These are phyloP conservation scores for Boletus huronensis DNA, from an alignment of 768 basidiomycete species.

Conservation along the genomic window DNA sequence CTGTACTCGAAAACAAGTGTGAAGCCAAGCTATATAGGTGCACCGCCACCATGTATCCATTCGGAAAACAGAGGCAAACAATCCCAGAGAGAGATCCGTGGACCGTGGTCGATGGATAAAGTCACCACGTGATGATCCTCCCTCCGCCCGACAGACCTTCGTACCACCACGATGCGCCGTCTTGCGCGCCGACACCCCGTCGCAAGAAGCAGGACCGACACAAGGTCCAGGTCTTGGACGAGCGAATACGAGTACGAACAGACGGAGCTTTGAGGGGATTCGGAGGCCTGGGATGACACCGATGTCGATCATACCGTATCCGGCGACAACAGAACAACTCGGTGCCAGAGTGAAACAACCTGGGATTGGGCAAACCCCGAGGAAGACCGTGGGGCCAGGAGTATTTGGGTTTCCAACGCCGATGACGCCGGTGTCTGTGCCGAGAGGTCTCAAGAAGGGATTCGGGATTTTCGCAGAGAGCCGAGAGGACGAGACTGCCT, in stretches of 20 bases:
- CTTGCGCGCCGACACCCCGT: neutral
- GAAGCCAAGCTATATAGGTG: no score
- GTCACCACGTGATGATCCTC: no score
- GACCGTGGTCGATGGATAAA: no score
- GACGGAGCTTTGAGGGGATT: conserved; percentile 25
- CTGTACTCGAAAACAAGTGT: no score
- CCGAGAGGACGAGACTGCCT: neutral
- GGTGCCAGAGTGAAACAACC: no score
- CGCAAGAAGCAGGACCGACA: neutral
- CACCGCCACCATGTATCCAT: neutral
- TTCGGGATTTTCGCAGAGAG: neutral
- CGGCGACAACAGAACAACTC: conserved; percentile 1
- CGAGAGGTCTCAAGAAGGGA: conserved; percentile 12
- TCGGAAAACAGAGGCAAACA: no score
- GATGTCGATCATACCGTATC: conserved; percentile 25
- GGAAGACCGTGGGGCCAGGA: neutral
- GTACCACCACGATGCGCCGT: no score
- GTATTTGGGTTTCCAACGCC: conserved; percentile 14
- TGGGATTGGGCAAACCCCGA: no score
- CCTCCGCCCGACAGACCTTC: no score
- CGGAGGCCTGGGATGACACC: conserved; percentile 18
- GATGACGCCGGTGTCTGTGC: conserved; percentile 15
- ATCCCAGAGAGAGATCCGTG: no score
- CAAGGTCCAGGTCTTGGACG: conserved; percentile 7
- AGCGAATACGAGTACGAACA: neutral